Percentiles rank a stretch among this genome's conserved stretches.
These are phyloP conservation scores for Fusarium metavorans DNA, from an alignment of 2,329 filamentous ascomycete genomes.

Conservation along the genomic window DNA sequence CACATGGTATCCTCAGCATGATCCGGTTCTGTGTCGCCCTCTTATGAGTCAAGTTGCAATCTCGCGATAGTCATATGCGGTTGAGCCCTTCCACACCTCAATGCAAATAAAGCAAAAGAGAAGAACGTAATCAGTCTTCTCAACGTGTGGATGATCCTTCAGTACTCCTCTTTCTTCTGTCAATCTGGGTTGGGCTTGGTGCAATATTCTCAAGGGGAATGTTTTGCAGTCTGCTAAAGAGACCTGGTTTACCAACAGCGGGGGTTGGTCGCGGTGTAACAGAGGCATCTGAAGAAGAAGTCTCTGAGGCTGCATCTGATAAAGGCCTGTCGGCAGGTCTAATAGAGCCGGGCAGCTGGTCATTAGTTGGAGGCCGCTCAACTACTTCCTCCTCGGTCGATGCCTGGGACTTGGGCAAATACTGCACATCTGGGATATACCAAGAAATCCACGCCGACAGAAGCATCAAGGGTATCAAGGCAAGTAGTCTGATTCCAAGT, in stretches of 20 bases:
- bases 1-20: background rate
- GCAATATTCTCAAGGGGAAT: slow-evolving; percentile 6
- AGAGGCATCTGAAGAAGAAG: background rate
- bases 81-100: background rate
- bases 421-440: slow-evolving; percentile 6
- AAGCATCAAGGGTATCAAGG: slow-evolving; percentile 4
- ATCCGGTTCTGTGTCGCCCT: background rate
- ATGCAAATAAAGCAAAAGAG: background rate
- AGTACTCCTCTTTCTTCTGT: background rate
- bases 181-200: background rate
- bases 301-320: too few species aligned
- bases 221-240: background rate
- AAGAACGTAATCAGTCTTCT: too few species aligned
- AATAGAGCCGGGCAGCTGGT: background rate
- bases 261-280: background rate
- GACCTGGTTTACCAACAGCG: background rate
- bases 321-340: background rate
- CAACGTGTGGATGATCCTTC: background rate
- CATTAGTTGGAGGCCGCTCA: too few species aligned
- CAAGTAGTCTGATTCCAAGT: background rate
- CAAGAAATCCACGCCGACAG: background rate
- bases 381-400: background rate
- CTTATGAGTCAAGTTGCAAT: background rate
- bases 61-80: background rate
- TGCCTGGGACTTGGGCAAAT: background rate